phyloP scores from a whole-genome alignment of 2,329 filamentous ascomycete species.

The Xylariaceae sp. region DNA sequence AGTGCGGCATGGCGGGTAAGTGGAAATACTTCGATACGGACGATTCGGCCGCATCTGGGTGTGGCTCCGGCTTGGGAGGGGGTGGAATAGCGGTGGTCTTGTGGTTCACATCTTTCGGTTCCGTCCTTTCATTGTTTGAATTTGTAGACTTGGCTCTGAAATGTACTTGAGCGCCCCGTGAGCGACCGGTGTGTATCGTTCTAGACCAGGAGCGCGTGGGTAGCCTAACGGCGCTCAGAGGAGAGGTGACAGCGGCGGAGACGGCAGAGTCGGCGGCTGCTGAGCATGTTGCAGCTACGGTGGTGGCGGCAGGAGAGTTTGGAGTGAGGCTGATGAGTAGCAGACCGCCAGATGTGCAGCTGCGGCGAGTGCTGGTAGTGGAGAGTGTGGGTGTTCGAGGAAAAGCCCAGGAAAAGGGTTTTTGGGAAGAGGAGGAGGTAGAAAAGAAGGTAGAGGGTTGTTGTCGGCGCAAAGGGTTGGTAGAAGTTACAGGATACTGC shows the following conservation, averaged over 20 bases:
- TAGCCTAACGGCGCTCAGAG: slow-evolving; percentile 32
- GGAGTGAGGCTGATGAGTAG: slow-evolving; percentile 46
- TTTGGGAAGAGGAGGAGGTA: slow-evolving; percentile 20
- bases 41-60: slow-evolving; percentile 23
- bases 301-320: slow-evolving; percentile 34
- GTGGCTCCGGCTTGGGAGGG: slow-evolving; percentile 17
- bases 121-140: slow-evolving; percentile 24
- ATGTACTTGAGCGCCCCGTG: slow-evolving; percentile 17
- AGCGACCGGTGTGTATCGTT: slow-evolving; percentile 28
- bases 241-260: slow-evolving; percentile 23
- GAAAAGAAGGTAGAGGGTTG: slow-evolving; percentile 21
- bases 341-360: slow-evolving; percentile 52
- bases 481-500: slow-evolving; percentile 11
- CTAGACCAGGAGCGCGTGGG: slow-evolving; percentile 37
- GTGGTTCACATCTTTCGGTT: slow-evolving; percentile 13
- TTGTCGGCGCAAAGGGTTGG: slow-evolving; percentile 16
- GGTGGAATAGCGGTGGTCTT: slow-evolving; percentile 16
- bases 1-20: slow-evolving; percentile 52
- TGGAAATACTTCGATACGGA: slow-evolving; percentile 58
- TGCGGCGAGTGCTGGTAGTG: slow-evolving; percentile 41
- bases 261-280: slow-evolving; percentile 36
- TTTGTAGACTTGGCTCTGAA: slow-evolving; percentile 31
- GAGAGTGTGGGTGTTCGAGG: slow-evolving; percentile 29
- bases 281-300: slow-evolving; percentile 38
- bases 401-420: slow-evolving; percentile 25